Conservation (phyloP, 2,329 filamentous ascomycete genomes). For the Penicillium sp. region DNA sequence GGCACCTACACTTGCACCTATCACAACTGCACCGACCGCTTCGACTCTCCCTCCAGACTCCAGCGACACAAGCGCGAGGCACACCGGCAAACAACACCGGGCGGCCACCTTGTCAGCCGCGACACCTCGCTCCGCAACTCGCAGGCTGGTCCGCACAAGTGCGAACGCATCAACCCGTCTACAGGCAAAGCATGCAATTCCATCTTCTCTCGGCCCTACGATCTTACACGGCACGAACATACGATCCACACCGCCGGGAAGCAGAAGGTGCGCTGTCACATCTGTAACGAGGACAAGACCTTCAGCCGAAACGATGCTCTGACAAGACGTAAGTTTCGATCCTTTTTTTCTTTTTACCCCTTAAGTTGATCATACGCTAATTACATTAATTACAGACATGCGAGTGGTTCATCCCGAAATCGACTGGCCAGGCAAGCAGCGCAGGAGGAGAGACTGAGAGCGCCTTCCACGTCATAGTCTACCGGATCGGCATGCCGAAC, state of each 20-base stretch:
- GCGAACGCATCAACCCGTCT: constrained; percentile 88
- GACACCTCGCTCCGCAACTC: constrained; percentile 65
- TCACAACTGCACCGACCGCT: constrained; percentile 82
- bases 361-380: constrained; percentile 7
- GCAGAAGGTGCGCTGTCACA: constrained; percentile 87
- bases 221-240: constrained; percentile 93
- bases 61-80: constrained; percentile 96
- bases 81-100: constrained; percentile 71
- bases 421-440: constrained; percentile 70
- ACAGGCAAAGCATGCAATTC: constrained; percentile 95
- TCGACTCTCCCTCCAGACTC: constrained; percentile 80
- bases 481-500: constrained; percentile 25
- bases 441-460: constrained; percentile 39
- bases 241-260: constrained; percentile 95
- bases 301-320: constrained; percentile 94
- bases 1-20: constrained; percentile 97
- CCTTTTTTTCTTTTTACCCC: background rate
- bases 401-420: constrained; percentile 89
- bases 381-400: constrained; percentile 57
- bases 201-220: constrained; percentile 92
- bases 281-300: constrained; percentile 95
- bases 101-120: constrained; percentile 45
- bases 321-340: constrained; percentile 49
- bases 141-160: constrained; percentile 90
- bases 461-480: constrained; percentile 10